Percentiles rank a stretch among this genome's conserved stretches.
phyloP scores from a whole-genome alignment of 2,329 filamentous ascomycete genomes.

The Aspergillus texensis region DNA sequence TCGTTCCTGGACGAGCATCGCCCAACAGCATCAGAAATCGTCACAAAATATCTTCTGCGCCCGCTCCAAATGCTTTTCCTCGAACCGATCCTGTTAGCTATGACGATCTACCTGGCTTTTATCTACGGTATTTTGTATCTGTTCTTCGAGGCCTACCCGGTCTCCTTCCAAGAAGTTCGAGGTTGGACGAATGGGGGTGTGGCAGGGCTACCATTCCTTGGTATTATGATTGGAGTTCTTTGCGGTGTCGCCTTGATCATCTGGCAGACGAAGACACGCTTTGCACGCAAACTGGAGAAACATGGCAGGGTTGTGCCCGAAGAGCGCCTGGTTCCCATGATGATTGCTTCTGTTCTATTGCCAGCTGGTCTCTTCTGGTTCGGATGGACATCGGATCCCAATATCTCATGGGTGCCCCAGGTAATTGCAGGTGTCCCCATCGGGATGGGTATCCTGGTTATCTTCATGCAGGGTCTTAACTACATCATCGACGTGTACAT shows the following conservation, averaged over 20 bases:
- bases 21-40: conserved; percentile 42
- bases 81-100: conserved; percentile 52
- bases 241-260: conserved; percentile 40
- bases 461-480: conserved; percentile 44
- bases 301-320: conserved; percentile 45
- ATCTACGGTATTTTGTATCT: conserved; percentile 43
- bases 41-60: conserved; percentile 48
- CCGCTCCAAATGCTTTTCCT: conserved; percentile 51
- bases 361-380: conserved; percentile 53
- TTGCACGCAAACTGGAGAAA: conserved; percentile 36
- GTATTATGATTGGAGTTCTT: conserved; percentile 38
- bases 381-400: conserved; percentile 47
- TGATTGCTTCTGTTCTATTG: conserved; percentile 45
- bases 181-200: conserved; percentile 41
- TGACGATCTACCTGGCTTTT: conserved; percentile 49
- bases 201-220: conserved; percentile 42
- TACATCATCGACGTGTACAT: conserved; percentile 46
- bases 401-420: conserved; percentile 49
- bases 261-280: conserved; percentile 45
- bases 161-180: conserved; percentile 42
- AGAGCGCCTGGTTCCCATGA: conserved; percentile 49
- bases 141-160: conserved; percentile 46
- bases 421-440: conserved; percentile 47
- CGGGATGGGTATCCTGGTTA: conserved; percentile 46
- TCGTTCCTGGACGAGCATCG: conserved; percentile 48